Evolutionary conservation across 176 grass and related monocot genomes (phyloP), one percentile per base, ranked within the genome.

Genomic region (Eleusine coracana): DNA sequence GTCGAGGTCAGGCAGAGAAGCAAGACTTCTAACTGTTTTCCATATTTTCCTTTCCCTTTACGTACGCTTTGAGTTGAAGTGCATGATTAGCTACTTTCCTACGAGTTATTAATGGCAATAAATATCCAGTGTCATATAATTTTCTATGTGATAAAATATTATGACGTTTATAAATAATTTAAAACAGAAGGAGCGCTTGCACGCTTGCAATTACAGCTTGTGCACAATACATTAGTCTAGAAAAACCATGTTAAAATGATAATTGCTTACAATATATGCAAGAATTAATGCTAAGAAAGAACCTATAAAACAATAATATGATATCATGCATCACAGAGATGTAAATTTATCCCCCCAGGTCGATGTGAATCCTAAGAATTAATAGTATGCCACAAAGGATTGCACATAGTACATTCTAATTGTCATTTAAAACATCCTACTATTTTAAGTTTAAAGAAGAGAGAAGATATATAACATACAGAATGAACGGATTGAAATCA

Each of bases 1-100:
- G 70, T 75, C 48, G 54, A 37, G 58, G 72, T 83, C 62, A n/a
- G 84, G 76, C 70, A 49, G 13, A 83, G 56, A 0, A 11, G 23
- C 28, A 23, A 62, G 58, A 58, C 55, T 58, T 59, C 21, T 46
- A 23, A 59, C 56, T 59, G 23, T 62, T 62, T 27, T 27, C 58
- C n/a, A 61, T 61, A 7, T 61, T 25, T 25, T 6, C 5, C n/a
- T 25, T 60, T 58, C 20, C 54, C 51, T 18, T 54, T 54, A 18
- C 31, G 31, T 34, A 34, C 31, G 31, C 31, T 34, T 34, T 18
- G 15, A 15, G 17, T 54, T 58, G 55, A n/a, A 58, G 55, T n/a
- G 55, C 55, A 58, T 8, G 10, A 52, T 52, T 52, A 15, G 14
- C 14, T 52, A 14, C 0, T 54, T 54, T 54, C 51, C 17, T 18